phyloP scores from a whole-genome alignment of 306 rosid genomes.

The Delonix regia region DNA sequence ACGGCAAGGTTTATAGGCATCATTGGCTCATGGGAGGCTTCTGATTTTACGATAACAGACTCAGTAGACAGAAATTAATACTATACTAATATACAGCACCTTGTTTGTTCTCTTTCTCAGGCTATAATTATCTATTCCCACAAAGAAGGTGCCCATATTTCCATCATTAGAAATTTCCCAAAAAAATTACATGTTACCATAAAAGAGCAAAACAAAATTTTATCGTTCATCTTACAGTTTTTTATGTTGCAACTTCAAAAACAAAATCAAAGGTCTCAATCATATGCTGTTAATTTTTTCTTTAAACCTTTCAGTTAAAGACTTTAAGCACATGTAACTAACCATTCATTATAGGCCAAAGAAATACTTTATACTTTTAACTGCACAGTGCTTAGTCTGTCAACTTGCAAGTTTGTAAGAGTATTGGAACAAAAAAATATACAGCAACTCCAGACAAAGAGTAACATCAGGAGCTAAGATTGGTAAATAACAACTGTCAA shows the following conservation, averaged over 20 bases:
- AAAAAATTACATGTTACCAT: not conserved
- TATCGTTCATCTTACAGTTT: not conserved
- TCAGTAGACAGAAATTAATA: not conserved
- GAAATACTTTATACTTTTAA: conserved; percentile 12
- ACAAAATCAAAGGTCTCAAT: not conserved
- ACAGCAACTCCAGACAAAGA: not conserved
- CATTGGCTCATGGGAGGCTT: not conserved
- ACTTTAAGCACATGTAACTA: not conserved
- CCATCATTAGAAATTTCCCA: not conserved
- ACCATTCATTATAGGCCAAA: conserved; percentile 1
- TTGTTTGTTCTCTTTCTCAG: conserved; percentile 8
- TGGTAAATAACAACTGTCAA: not conserved
- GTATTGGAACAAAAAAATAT: not conserved
- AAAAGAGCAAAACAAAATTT: not conserved
- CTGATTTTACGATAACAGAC: conserved; percentile 9
- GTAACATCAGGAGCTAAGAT: not conserved
- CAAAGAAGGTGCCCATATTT: not conserved
- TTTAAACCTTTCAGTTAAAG: not conserved
- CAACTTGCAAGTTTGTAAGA: conserved; percentile 4
- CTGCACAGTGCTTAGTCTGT: not conserved
- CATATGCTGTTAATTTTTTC: no score
- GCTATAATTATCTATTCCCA: not conserved
- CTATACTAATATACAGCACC: not conserved
- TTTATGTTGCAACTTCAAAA: not conserved
- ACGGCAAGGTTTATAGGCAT: not conserved